Evolutionary conservation across 1,284 basidiomycete genomes (phyloP), one percentile per base, ranked within the genome.

Genomic region (Microbotryomycetes sp.): DNA sequence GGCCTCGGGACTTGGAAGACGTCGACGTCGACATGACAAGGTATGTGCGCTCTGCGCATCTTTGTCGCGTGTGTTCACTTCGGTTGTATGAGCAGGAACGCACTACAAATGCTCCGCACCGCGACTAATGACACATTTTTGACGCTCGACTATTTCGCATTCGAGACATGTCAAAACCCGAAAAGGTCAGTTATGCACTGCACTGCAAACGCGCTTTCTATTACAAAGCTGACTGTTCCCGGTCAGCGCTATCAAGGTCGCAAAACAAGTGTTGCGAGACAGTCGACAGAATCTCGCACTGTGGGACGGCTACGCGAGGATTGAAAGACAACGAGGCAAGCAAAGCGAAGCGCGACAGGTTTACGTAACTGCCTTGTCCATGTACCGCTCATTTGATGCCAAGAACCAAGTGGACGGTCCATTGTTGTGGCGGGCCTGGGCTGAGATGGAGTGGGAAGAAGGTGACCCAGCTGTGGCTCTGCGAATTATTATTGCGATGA

Each of bases 401-500:
- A 56, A 27, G 52, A 66, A 60, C 45, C 67, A 59, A 52, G 55
- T 62, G 56, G 65, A 65, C 46, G 63, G 60, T 30, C 65, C 59
- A 23, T 56, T 56, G 58, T 72, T 96, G 46, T 92, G 88, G 87
- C 88, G 86, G 78, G 83, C 87, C 53, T 96, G 90, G 89, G 88
- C 87, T 0, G 87, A 91, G 72, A 82, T 92, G 81, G 91, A 94
- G 74, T 91, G 86, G 86, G 75, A 88, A n/a, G 76, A 79, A 13
- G 81, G 82, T 0, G 71, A 79, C 31, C 68, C 76, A 21, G 80
- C 82, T 83, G 52, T 75, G 86, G 54, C 82, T 82, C 6, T 81
- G 81, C 7, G 86, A 82, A 72, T 82, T 81, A 24, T 76, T 75
- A 56, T 73, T 84, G 59, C 82, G 84, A 62, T 82, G 54, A 46